Base-by-base conservation (phyloP, 768 basidiomycete species). In the Trametes punicea region DNA sequence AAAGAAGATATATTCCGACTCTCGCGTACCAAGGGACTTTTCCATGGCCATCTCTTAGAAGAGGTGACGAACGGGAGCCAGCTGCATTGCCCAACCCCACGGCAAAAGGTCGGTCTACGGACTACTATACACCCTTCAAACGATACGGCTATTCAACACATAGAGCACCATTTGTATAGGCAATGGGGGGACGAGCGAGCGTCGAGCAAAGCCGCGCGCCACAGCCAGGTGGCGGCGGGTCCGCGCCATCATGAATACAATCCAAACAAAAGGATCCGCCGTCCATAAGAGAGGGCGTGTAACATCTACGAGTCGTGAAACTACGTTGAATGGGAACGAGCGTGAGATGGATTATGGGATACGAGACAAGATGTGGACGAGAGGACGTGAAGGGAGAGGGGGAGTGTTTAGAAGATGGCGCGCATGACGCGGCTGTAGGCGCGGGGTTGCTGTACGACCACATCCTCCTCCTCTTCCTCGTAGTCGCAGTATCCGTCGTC, bases 371-470 rank as follows among this genome's bases (percentile, higher is more conserved):
- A 21, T 7, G 11, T 16, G 27, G 26, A 4, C 27, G 16, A 6
- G 36, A 36, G 4, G 39, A 15, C 7, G 25, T 2, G 40, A 18
- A 23, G 3, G 42, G 15, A 21, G 13, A 44, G 9, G 29, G 39
- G 15, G 27, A 26, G 39, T 27, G 20, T 15, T 51, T 25, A 51
- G 39, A 41, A 10, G 39, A 51, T 51, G 8, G 39, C 29, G 18
- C n/a, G 26, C 50, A 51, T 51, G 50, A 51, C 50, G 38, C 50
- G 50, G 38, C 50, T 51, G 20, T 33, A 31, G n/a, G 27, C n/a
- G n/a, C 39, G 38, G 18, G 47, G 23, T 20, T 36, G 23, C 45
- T 46, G 45, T 29, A 15, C 11, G 23, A 15, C 30, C 4, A 11
- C 15, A 4, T 10, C 34, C 23, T 49, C 33, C 33, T 34, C 46